phyloP scores from a whole-genome alignment of 768 basidiomycete species.

The Phylloporus scabripes region DNA sequence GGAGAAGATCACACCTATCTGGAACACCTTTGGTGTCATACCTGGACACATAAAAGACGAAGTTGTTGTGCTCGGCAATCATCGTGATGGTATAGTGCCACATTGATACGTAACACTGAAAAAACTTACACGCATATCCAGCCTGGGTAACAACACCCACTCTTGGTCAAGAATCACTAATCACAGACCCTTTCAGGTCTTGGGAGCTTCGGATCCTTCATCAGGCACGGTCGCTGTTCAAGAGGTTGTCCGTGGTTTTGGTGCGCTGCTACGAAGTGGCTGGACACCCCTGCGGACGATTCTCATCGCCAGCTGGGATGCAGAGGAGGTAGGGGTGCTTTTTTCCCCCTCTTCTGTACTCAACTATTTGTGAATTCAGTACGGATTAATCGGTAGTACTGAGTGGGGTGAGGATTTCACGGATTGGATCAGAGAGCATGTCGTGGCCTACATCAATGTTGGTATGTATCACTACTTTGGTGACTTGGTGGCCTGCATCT shows the following conservation, averaged over 20 bases:
- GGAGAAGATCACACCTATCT: conserved; percentile 79
- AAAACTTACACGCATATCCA: conserved; percentile 10
- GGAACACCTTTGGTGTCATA: conserved; percentile 84
- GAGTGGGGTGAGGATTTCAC: conserved; percentile 95
- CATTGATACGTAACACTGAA: neutral
- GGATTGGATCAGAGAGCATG: conserved; percentile 72
- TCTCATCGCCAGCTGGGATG: conserved; percentile 77
- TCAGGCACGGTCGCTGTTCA: conserved; percentile 53
- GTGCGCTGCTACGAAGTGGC: conserved; percentile 44
- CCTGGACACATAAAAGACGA: conserved; percentile 84
- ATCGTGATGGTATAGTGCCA: conserved; percentile 69
- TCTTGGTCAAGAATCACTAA: neutral
- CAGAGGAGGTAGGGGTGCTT: conserved; percentile 48
- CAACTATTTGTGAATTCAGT: conserved; percentile 29
- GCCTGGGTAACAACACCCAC: conserved; percentile 18
- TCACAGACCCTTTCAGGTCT: conserved; percentile 22
- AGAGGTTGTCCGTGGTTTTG: conserved; percentile 54
- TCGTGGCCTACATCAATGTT: conserved; percentile 88
- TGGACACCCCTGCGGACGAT: conserved; percentile 72
- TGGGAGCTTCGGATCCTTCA: conserved; percentile 53
- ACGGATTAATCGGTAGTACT: conserved; percentile 78
- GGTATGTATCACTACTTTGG: conserved; percentile 29
- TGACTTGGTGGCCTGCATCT: conserved; percentile 34
- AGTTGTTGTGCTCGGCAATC: conserved; percentile 81
- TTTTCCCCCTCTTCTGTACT: neutral